These are phyloP conservation scores for Sporothrix brunneoviolacea DNA, from an alignment of 2,329 filamentous ascomycete species.

Conservation along the genomic window DNA sequence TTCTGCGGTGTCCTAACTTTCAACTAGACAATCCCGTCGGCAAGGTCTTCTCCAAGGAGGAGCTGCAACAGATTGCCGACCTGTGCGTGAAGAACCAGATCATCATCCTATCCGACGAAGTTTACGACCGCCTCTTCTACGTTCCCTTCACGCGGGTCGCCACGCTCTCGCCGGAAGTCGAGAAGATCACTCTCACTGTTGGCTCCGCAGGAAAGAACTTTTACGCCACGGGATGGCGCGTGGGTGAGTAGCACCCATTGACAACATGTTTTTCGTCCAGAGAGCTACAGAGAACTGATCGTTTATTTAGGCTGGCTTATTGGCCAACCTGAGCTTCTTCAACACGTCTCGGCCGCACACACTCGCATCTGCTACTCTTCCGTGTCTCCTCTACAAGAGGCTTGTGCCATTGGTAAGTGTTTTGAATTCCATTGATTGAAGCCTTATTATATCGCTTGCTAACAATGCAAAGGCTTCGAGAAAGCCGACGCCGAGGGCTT, in stretches of 20 bases:
- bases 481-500: constrained; percentile 78
- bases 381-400: constrained; percentile 90
- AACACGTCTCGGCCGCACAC: constrained; percentile 86
- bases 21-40: constrained; percentile 80
- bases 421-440: too few species aligned
- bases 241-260: constrained; percentile 39
- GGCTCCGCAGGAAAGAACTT: constrained; percentile 98
- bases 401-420: constrained; percentile 65
- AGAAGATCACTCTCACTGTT: constrained; percentile 82
- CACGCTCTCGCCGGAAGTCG: constrained; percentile 84
- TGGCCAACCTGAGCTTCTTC: constrained; percentile 79
- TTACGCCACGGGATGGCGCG: constrained; percentile 94
- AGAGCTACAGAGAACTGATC: too few species aligned
- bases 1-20: constrained; percentile 10
- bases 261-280: neutral
- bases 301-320: constrained; percentile 67
- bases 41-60: constrained; percentile 82
- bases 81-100: constrained; percentile 89
- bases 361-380: constrained; percentile 94
- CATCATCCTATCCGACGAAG: constrained; percentile 85
- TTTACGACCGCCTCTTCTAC: constrained; percentile 94
- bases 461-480: constrained; percentile 58
- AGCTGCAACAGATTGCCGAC: constrained; percentile 78
- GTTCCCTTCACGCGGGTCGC: constrained; percentile 90
- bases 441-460: too few species aligned